Conservation (phyloP, 2,329 filamentous ascomycete genomes). For the Cladobotryum mycophilum region DNA sequence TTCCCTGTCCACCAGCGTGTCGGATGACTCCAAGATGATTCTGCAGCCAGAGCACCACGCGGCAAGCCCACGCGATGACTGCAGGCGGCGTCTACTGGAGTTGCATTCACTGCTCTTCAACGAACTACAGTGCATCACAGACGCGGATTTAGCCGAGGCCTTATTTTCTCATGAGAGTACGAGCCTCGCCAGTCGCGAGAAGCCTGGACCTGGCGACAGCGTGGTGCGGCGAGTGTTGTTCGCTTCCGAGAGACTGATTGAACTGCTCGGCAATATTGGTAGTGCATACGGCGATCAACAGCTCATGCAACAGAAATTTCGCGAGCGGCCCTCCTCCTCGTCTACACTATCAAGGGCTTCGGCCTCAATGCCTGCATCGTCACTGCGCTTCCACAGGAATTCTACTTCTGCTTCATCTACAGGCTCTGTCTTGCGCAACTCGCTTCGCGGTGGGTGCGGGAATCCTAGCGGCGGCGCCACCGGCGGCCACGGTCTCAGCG, state of each 20-base stretch:
- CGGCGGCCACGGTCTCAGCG: background rate
- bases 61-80: background rate
- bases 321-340: background rate
- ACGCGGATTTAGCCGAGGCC: background rate
- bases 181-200: background rate
- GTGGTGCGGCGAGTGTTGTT: background rate
- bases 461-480: background rate
- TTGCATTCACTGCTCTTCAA: background rate
- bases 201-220: background rate
- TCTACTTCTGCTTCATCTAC: background rate
- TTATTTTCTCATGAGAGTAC: background rate
- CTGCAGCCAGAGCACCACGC: background rate
- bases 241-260: background rate
- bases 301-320: background rate
- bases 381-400: background rate
- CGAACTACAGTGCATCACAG: background rate
- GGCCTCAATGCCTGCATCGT: background rate
- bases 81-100: background rate
- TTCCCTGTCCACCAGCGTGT: background rate
- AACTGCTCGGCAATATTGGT: background rate
- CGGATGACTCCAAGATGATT: background rate
- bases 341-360: background rate
- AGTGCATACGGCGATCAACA: background rate
- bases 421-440: too few species aligned
- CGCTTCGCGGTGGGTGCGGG: too few species aligned